These are phyloP conservation scores for Fusarium anthophilum DNA, from an alignment of 2,329 filamentous ascomycete genomes.

Conservation along the genomic window DNA sequence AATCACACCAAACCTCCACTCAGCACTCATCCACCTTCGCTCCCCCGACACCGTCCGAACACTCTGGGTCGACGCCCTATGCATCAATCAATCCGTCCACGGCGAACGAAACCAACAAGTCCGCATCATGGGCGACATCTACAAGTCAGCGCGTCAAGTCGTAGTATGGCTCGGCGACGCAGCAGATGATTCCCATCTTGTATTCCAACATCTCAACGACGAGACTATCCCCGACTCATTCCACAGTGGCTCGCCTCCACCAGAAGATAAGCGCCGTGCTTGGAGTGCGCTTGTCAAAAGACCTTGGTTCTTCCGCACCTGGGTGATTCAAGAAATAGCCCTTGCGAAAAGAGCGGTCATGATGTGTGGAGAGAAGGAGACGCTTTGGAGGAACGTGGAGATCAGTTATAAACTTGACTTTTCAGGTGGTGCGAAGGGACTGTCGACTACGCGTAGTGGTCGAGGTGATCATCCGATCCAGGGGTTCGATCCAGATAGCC, in stretches of 20 bases:
- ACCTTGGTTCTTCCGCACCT: slow-evolving; percentile 25
- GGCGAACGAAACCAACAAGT: slow-evolving; percentile 24
- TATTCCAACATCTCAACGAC: slow-evolving; percentile 6
- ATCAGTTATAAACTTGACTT: not conserved
- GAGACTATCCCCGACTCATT: accelerated
- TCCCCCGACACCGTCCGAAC: not conserved
- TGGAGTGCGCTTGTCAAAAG: slow-evolving; percentile 5
- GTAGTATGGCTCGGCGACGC: slow-evolving; percentile 15
- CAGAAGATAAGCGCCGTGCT: not conserved
- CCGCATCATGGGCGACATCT: slow-evolving; percentile 23
- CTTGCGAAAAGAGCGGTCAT: not conserved
- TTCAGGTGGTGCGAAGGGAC: not conserved
- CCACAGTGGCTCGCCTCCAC: accelerated
- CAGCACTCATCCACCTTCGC: slow-evolving; percentile 1
- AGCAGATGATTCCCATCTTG: not conserved
- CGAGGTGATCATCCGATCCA: not conserved
- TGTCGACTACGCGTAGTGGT: not conserved
- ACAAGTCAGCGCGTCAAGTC: slow-evolving; percentile 17
- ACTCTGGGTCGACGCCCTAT: slow-evolving; percentile 15
- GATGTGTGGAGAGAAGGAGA: slow-evolving; percentile 5
- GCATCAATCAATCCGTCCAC: slow-evolving; percentile 12
- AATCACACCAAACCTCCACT: slow-evolving; percentile 13
- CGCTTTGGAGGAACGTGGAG: not conserved
- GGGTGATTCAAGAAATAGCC: slow-evolving; percentile 18
- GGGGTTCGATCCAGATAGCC: slow-evolving; percentile 1